Evolutionary conservation across 441 rosid species (phyloP).

Genomic region (Pelargonium citronellum): DNA sequence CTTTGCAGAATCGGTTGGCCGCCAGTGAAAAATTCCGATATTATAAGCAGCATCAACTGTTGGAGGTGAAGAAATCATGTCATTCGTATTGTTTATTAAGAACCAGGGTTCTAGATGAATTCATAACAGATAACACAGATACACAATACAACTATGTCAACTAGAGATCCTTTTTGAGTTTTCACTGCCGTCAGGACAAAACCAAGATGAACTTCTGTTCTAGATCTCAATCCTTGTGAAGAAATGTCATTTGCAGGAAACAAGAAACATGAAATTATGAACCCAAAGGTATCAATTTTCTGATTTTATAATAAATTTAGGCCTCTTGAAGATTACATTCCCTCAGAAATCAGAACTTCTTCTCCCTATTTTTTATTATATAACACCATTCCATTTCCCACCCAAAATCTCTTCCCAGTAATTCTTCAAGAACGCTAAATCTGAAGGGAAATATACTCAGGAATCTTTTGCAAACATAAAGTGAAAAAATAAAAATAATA

Average conservation of each 20-base stretch:
- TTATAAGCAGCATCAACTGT: slow-evolving; percentile 90
- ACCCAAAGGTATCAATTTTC: background rate
- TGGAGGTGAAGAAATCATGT: slow-evolving; percentile 9
- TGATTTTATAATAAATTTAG: slow-evolving; percentile 2
- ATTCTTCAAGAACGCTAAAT: slow-evolving; percentile 6
- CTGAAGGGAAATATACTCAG: background rate
- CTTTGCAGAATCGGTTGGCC: slow-evolving; percentile 78
- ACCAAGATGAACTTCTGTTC: background rate
- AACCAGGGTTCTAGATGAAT: background rate
- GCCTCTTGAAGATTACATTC: background rate
- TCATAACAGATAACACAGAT: background rate
- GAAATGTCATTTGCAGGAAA: background rate
- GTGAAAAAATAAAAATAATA: background rate
- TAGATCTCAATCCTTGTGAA: background rate
- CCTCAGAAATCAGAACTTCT: slow-evolving; percentile 1
- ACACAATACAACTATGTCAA: slow-evolving; percentile 2
- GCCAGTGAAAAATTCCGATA: slow-evolving; percentile 96
- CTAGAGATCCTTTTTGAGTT: background rate
- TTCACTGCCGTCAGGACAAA: background rate
- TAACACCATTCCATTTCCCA: slow-evolving; percentile 2
- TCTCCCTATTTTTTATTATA: background rate
- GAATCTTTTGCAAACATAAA: background rate
- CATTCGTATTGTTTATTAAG: slow-evolving; percentile 5
- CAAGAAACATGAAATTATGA: background rate
- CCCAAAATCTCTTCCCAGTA: background rate